Evolutionary conservation across 805 yeast species (phyloP).

Genomic region (Pichia membranifaciens): DNA sequence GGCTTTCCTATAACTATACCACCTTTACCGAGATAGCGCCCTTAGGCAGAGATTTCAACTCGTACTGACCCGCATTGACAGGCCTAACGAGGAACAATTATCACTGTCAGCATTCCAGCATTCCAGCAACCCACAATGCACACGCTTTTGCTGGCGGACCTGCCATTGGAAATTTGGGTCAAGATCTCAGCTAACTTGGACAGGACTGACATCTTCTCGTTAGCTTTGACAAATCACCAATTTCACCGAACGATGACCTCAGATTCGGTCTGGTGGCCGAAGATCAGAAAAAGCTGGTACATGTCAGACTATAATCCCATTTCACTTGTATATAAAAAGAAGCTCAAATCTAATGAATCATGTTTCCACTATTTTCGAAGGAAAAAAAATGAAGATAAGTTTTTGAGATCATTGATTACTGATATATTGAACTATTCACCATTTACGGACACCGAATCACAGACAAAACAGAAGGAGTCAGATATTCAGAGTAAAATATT

Average conservation of each 20-base stretch:
- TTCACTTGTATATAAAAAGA: constrained; percentile 2
- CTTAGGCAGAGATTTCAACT: too few relatives aligned
- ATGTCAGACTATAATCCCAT: constrained; percentile 3
- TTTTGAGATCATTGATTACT: neutral
- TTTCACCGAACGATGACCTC: constrained; percentile 10
- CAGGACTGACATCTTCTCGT: constrained; percentile 11
- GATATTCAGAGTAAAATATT: neutral
- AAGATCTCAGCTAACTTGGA: constrained; percentile 10
- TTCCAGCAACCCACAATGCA: too few relatives aligned
- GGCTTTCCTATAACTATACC: too few relatives aligned
- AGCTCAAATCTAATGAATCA: neutral
- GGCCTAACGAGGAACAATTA: too few relatives aligned
- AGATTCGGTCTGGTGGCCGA: constrained; percentile 20
- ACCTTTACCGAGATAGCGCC: too few relatives aligned
- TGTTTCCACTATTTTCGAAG: constrained; percentile 4
- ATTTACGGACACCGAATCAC: neutral
- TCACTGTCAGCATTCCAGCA: too few relatives aligned
- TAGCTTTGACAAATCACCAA: constrained; percentile 10
- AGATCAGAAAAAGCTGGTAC: constrained; percentile 5
- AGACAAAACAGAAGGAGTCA: neutral
- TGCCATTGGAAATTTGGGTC: constrained; percentile 23
- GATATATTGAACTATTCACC: neutral
- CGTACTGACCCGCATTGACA: too few relatives aligned
- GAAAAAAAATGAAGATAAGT: constrained; percentile 4
- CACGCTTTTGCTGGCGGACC: neutral